Evolutionary conservation across 441 rosid genomes (phyloP).

Genomic region (Syzygium malaccense): DNA sequence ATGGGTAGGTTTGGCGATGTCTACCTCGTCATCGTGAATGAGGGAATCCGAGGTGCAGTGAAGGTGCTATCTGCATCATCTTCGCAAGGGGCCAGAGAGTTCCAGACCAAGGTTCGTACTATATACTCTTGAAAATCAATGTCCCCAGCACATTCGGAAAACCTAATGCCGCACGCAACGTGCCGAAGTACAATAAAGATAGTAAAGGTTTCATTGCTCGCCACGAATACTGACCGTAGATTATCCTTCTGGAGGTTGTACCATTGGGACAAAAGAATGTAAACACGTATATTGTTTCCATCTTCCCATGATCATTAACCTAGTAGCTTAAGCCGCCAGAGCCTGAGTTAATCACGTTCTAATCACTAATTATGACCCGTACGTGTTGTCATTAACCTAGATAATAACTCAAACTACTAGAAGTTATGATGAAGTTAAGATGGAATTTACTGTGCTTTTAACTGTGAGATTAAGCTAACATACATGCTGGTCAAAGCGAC

Average conservation of each 20-base stretch:
- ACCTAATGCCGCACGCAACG: background rate
- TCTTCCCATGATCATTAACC: background rate
- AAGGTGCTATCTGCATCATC: slow-evolving; percentile 12
- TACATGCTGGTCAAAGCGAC: background rate
- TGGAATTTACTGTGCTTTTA: background rate
- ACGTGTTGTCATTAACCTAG: background rate
- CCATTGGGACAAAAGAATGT: too few relatives aligned
- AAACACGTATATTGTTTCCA: too few relatives aligned
- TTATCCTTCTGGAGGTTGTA: background rate
- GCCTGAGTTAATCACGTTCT: background rate
- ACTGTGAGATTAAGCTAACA: background rate
- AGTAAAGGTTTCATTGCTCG: background rate
- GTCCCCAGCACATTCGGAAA: background rate
- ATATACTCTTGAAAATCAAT: background rate
- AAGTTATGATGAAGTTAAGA: background rate
- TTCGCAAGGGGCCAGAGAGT: slow-evolving; percentile 9
- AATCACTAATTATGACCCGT: background rate
- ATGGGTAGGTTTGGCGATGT: slow-evolving; percentile 11
- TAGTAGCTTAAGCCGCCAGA: background rate
- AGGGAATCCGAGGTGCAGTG: slow-evolving; percentile 7
- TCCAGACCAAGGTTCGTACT: slow-evolving; percentile 4
- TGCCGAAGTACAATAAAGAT: background rate
- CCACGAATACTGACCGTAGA: background rate
- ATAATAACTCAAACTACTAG: background rate
- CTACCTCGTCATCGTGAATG: slow-evolving; percentile 2